These are phyloP conservation scores for Ajuga reptans DNA, from an alignment of 305 asterid species.

Conservation along the genomic window DNA sequence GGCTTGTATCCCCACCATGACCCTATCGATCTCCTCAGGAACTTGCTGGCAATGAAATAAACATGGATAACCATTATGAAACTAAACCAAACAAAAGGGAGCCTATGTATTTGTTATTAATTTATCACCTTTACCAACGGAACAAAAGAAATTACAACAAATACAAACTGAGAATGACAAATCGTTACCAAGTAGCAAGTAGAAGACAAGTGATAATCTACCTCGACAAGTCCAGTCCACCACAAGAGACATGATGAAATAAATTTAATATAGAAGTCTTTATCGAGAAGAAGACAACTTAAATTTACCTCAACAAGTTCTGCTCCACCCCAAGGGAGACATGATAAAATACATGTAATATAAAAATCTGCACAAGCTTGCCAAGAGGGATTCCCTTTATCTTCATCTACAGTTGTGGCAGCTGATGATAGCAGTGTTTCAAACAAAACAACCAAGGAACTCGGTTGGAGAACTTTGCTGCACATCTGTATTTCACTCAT, in stretches of 20 bases:
- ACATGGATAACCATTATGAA: constrained; percentile 20
- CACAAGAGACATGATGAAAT: constrained; percentile 92
- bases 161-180: constrained; percentile 6
- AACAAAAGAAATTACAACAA: neutral
- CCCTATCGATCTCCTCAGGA: constrained; percentile 97
- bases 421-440: constrained; percentile 90
- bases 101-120: neutral
- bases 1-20: constrained; percentile 88
- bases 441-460: constrained; percentile 69
- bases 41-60: constrained; percentile 65
- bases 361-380: constrained; percentile 98
- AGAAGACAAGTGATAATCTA: constrained; percentile 22
- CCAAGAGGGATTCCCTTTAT: constrained; percentile 95
- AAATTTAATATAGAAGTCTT: constrained; percentile 79
- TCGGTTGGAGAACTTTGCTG: constrained; percentile 93
- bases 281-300: neutral
- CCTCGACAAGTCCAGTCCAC: constrained; percentile 95
- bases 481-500: constrained; percentile 62
- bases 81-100: constrained; percentile 14
- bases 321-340: constrained; percentile 99
- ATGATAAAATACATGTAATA: constrained; percentile 68
- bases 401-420: constrained; percentile 95
- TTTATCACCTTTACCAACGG: neutral
- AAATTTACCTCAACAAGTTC: constrained; percentile 80
- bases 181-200: constrained; percentile 9